Evolutionary conservation across 2,329 filamentous ascomycete genomes (phyloP), one percentile per base, ranked within the genome.

Genomic region (Thielaviopsis populi): DNA sequence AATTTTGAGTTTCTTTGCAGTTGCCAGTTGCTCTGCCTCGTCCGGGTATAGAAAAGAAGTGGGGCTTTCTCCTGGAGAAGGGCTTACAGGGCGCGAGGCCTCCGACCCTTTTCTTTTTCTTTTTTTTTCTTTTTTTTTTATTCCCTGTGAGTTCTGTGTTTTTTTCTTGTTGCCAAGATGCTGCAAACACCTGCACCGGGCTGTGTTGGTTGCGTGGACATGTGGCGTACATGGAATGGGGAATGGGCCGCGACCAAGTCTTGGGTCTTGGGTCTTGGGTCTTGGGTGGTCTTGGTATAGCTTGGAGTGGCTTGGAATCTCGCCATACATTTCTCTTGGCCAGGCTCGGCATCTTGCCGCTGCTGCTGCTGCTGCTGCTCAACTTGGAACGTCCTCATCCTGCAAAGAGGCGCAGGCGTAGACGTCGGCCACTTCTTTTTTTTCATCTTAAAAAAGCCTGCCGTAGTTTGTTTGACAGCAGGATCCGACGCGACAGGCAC

Each of bases 401-500:
- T 56, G 27, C 50, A 56, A n/a, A 33, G 50, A 56, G 50, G 50
- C 50, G 50, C 50, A 56, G 50, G 24, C n/a, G n/a, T n/a, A n/a
- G n/a, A n/a, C n/a, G n/a, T n/a, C n/a, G n/a, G n/a, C 50, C 6
- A 27, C 5, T 46, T 19, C 5, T 10, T 46, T 15, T 43, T 43
- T 46, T 46, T 46, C 42, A 15, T 46, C 42, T 46, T 46, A 19
- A 46, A 46, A 56, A 56, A 17, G 17, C 50, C 50, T 5, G 3
- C 11, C 19, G 48, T 53, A 37, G 19, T 11, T 53, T 27, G 19
- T 33, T 56, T 56, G 50, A 56, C 50, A 56, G 27, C 53, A 27
- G 53, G 27, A 56, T 33, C n/a, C 53, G 10, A 56, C 11, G 19
- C 53, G 10, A 56, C 11, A 37, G 53, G 53, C 27, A 22, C n/a